phyloP scores from a whole-genome alignment of 75 land plant genomes.

The Pinus tabuliformis region DNA sequence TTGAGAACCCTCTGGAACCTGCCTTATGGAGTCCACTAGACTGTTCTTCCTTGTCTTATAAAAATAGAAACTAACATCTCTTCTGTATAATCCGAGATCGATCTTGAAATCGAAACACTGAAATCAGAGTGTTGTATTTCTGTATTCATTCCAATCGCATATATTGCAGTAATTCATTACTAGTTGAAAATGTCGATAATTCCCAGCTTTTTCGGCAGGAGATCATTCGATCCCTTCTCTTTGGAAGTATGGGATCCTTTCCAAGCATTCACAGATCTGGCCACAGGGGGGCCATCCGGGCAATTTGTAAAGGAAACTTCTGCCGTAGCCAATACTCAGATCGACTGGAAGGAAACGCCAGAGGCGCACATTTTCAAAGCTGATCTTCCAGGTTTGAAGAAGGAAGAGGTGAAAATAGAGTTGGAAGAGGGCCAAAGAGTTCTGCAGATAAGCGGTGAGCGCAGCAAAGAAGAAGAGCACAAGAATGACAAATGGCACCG shows the following conservation, averaged over 20 bases:
- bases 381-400: no score
- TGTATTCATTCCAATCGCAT: not conserved
- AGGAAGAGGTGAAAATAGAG: constrained; percentile 19
- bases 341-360: constrained; percentile 52
- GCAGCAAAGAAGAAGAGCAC: constrained; percentile 15
- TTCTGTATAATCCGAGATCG: no score
- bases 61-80: no score
- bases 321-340: constrained; percentile 22
- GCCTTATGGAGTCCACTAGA: no score
- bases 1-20: no score
- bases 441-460: constrained; percentile 37
- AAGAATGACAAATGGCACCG: constrained; percentile 26
- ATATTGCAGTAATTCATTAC: no score
- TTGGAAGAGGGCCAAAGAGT: constrained; percentile 22
- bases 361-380: not conserved
- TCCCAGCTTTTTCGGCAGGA: constrained; percentile 17
- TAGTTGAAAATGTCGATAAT: no score
- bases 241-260: constrained; percentile 41
- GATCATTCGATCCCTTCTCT: constrained; percentile 22
- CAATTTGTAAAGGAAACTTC: constrained; percentile 18
- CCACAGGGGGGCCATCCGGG: not conserved
- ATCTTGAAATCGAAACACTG: no score
- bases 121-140: no score
- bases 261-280: constrained; percentile 16
- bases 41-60: no score